Evolutionary conservation across 352 stramenopile species (phyloP).

Genomic region (Phytophthora capsici): DNA sequence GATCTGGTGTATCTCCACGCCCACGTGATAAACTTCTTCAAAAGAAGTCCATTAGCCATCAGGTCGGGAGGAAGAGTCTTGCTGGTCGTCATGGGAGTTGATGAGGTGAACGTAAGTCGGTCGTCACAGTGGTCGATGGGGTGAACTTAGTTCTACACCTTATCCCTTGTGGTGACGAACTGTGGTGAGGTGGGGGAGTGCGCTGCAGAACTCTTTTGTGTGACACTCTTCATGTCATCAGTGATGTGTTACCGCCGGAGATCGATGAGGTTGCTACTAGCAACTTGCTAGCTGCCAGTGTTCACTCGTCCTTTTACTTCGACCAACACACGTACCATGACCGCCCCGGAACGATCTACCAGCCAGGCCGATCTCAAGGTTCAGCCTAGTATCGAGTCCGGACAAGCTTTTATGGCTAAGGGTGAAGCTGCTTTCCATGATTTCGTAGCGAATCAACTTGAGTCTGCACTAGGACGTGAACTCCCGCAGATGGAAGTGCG

Average conservation of each 20-base stretch:
- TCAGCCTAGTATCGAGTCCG: slow-evolving; percentile 16
- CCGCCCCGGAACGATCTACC: not conserved
- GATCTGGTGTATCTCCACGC: too few species aligned
- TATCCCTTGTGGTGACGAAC: too few species aligned
- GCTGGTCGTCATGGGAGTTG: too few species aligned
- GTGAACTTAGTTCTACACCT: too few species aligned
- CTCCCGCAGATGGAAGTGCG: slow-evolving; percentile 50
- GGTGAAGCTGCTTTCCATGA: slow-evolving; percentile 36
- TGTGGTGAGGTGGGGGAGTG: too few species aligned
- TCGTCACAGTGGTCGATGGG: too few species aligned
- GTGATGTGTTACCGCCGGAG: not conserved
- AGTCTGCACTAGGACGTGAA: slow-evolving; percentile 26
- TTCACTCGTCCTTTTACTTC: slow-evolving; percentile 14
- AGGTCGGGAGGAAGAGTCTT: too few species aligned
- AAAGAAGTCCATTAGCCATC: too few species aligned
- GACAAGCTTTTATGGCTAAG: slow-evolving; percentile 29
- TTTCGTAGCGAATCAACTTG: slow-evolving; percentile 29
- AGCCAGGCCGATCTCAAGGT: slow-evolving; percentile 1
- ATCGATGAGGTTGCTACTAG: not conserved
- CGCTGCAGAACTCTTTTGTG: not conserved
- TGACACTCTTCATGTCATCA: slow-evolving; percentile 1
- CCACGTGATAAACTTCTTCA: too few species aligned
- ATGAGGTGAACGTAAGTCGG: too few species aligned
- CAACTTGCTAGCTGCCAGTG: not conserved
- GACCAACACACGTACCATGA: not conserved